These are phyloP conservation scores for Lonicera japonica DNA, from an alignment of 129 eudicot genomes.

Conservation along the genomic window DNA sequence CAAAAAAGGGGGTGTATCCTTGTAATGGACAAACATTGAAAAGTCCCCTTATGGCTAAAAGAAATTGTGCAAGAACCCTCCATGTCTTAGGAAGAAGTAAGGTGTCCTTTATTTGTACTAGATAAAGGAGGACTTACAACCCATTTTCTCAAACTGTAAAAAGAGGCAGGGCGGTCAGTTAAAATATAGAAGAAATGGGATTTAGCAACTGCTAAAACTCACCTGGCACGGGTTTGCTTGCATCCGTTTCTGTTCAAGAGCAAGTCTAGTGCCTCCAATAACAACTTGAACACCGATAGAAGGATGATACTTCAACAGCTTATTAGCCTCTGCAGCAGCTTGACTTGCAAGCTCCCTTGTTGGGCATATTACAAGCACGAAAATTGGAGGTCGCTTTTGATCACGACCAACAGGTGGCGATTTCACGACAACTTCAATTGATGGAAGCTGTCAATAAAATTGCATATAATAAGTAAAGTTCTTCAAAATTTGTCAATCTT, in stretches of 20 bases:
- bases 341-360: constrained; percentile 97
- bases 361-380: constrained; percentile 92
- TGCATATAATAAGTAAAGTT: constrained; percentile 3
- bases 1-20: too few relatives aligned
- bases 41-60: too few relatives aligned
- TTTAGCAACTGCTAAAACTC: constrained; percentile 16
- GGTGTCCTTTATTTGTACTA: too few relatives aligned
- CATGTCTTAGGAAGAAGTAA: too few relatives aligned
- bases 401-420: constrained; percentile 55
- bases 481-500: neutral
- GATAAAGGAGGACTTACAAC: too few relatives aligned
- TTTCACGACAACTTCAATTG: constrained; percentile 73
- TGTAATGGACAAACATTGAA: too few relatives aligned
- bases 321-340: constrained; percentile 93
- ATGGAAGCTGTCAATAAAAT: constrained; percentile 71
- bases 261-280: constrained; percentile 90
- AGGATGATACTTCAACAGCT: constrained; percentile 73
- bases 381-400: constrained; percentile 75
- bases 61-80: too few relatives aligned
- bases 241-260: constrained; percentile 82
- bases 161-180: too few relatives aligned
- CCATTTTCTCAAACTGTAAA: too few relatives aligned
- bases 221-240: constrained; percentile 98
- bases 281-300: constrained; percentile 98
- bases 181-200: too few relatives aligned